Evolutionary conservation across 805 yeast genomes (phyloP).

Genomic region (Scheffersomyces spartinae): DNA sequence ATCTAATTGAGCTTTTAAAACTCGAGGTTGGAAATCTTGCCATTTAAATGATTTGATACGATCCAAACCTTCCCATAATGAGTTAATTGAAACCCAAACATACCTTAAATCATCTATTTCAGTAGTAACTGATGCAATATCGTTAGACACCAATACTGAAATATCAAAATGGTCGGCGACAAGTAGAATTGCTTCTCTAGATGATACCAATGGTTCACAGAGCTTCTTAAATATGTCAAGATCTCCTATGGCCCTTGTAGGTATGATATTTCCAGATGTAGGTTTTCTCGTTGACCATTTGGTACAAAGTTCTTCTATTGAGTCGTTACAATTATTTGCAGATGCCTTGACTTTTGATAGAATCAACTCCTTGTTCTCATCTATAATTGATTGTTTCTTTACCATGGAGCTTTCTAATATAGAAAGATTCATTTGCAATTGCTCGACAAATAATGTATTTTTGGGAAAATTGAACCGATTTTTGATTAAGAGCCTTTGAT

Average conservation of each 20-base stretch:
- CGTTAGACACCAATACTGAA: constrained; percentile 16
- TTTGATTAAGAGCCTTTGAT: constrained; percentile 29
- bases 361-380: constrained; percentile 30
- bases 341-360: constrained; percentile 31
- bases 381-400: constrained; percentile 24
- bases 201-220: constrained; percentile 7
- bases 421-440: constrained; percentile 38
- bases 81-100: constrained; percentile 55
- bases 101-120: constrained; percentile 46
- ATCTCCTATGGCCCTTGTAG: constrained; percentile 31
- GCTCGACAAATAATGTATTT: constrained; percentile 54
- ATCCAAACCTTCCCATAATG: constrained; percentile 36
- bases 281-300: constrained; percentile 45
- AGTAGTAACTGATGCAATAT: constrained; percentile 19
- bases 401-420: constrained; percentile 28
- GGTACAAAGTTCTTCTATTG: constrained; percentile 14
- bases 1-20: constrained; percentile 38
- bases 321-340: constrained; percentile 19
- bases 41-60: constrained; percentile 34
- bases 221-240: constrained; percentile 13
- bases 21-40: constrained; percentile 34
- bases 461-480: constrained; percentile 36
- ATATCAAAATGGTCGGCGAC: constrained; percentile 17
- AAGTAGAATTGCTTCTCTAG: constrained; percentile 16
- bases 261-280: constrained; percentile 26